Base-by-base conservation (phyloP, 257 asterid species). In the Cruciata laevipes region DNA sequence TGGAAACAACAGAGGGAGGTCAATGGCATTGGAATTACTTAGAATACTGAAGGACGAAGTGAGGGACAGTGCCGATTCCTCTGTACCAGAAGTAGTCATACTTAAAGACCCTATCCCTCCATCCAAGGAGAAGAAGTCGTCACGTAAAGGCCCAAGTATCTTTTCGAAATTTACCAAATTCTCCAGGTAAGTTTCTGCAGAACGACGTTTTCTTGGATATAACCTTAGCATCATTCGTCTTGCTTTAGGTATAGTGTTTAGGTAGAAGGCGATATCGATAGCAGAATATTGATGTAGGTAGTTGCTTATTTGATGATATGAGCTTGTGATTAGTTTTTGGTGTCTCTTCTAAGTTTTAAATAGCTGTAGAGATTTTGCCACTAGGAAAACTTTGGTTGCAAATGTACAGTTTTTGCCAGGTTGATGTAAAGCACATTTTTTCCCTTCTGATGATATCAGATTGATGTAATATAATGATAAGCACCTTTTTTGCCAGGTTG, bases 11-110 rank as follows among this genome's bases (percentile, higher is more conserved):
- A 80, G 59, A 76, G 92, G 81, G 7, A 82, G 72, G 80, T 81
- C 82, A 25, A 86, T 79, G 89, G 89, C 97, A 5, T 13, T 73
- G 77, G 99, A 90, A 77, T 69, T 93, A 44, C 79, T 85, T 38
- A 79, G 95, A 71, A 78, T 88, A 51, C 71, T 90, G 74, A 78
- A 75, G 69, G 88, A 79, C 16, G 94, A 80, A 63, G 49, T 69
- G 12, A 53, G 44, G 57, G 70, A 75, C 13, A 40, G 18, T 4
- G 81, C 33, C 70, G 85, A 82, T 40, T 65, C 66, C 69, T 47
- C 72, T 23, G 77, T 13, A 58, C 23, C 87, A 4, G 74, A 73
- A 25, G 37, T 76, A 30, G 42, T 67, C 14, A 49, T 37, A 53
- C 27, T 40, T 5, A 44, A 25, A 47, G 69, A 67, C 32, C 47